Conservation (phyloP, 2,329 filamentous ascomycete genomes). For the Colletotrichum tropicale region DNA sequence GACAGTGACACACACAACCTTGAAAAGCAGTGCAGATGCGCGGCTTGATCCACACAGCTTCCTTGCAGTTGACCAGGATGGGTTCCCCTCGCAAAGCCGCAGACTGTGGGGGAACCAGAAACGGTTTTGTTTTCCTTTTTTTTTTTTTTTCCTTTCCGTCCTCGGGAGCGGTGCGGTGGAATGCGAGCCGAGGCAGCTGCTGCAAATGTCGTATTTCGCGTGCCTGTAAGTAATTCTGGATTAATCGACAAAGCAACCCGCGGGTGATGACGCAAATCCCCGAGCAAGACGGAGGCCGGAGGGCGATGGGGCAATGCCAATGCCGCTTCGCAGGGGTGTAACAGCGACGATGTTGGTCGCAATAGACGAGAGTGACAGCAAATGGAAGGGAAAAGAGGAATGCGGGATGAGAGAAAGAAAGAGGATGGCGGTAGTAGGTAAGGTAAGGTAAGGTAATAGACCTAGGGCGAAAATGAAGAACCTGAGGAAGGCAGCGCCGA, state of each 20-base stretch:
- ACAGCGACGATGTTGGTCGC: background rate
- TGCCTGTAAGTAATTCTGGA: no score
- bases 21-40: background rate
- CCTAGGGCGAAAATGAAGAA: background rate
- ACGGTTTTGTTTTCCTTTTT: background rate
- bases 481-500: background rate
- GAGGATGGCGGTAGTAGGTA: background rate
- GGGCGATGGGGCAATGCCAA: background rate
- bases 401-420: background rate
- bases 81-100: background rate
- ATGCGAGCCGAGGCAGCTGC: background rate
- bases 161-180: background rate
- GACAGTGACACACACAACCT: background rate
- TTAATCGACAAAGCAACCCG: background rate
- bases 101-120: conserved; percentile 3
- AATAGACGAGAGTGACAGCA: background rate
- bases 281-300: background rate
- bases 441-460: background rate
- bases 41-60: conserved; percentile 8
- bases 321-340: background rate
- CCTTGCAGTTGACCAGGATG: conserved; percentile 5
- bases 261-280: background rate
- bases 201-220: background rate
- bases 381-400: background rate
- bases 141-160: background rate